Evolutionary conservation across 495 filamentous ascomycete species (phyloP).

Genomic region (Chaetomidium leptoderma): DNA sequence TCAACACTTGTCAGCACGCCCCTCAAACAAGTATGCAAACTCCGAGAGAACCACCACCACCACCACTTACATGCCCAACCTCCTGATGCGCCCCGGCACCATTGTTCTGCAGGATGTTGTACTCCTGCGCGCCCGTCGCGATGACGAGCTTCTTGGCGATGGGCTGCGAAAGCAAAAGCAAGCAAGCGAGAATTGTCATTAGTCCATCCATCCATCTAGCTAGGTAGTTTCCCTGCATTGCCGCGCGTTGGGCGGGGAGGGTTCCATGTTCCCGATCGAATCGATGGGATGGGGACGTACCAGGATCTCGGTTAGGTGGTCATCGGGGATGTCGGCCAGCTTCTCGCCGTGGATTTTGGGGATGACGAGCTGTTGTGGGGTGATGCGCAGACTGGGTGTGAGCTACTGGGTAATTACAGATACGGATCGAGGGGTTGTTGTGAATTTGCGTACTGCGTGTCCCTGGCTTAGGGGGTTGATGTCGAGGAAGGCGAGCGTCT

Average conservation of each 20-base stretch:
- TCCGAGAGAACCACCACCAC: conserved; percentile 25
- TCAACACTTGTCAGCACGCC: not conserved
- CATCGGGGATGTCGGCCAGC: conserved; percentile 90
- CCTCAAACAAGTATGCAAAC: not conserved
- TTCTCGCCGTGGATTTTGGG: conserved; percentile 94
- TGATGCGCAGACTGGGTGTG: not conserved
- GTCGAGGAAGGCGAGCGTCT: conserved; percentile 94
- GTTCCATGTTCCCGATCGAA: too few species aligned
- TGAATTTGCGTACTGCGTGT: conserved; percentile 57
- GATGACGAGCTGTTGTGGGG: conserved; percentile 70
- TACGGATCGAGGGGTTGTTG: not conserved
- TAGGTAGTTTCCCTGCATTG: too few species aligned
- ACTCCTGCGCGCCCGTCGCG: conserved; percentile 73
- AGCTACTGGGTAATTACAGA: not conserved
- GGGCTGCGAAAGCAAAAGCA: too few species aligned
- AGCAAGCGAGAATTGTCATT: too few species aligned
- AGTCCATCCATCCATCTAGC: too few species aligned
- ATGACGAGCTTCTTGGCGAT: conserved; percentile 80
- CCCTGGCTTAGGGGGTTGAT: conserved; percentile 82
- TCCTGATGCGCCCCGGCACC: conserved; percentile 88
- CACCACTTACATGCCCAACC: conserved; percentile 74
- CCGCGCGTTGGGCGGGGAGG: too few species aligned
- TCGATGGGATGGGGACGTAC: conserved; percentile 53
- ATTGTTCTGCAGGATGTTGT: conserved; percentile 97
- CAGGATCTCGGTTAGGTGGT: conserved; percentile 76